A percentile compares a stretch with the other conserved stretches of the same genome.
Evolutionary conservation across 2,329 filamentous ascomycete genomes (phyloP).

Genomic region (Graphiopsis chlorocephala): DNA sequence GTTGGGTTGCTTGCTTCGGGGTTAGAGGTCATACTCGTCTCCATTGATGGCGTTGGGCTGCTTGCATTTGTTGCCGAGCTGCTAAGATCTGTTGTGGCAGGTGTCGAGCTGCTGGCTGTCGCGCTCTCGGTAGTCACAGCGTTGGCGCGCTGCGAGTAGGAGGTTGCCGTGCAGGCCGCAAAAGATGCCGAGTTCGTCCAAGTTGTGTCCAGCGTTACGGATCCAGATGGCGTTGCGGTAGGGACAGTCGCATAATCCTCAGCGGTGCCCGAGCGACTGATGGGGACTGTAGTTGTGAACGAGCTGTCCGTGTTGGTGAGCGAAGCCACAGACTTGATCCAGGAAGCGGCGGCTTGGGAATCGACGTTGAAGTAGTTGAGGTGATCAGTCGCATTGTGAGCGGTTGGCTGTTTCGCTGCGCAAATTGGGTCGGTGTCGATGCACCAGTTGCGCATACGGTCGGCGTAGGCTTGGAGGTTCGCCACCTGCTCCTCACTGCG

Average conservation of each 20-base stretch:
- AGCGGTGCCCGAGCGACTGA: conserved; percentile 16
- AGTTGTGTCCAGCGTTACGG: conserved; percentile 16
- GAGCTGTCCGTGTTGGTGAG: conserved; percentile 13
- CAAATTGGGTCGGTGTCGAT: conserved; percentile 41
- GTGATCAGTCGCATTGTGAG: conserved; percentile 30
- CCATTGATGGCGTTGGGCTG: neutral
- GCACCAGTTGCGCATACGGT: conserved; percentile 34
- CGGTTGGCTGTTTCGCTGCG: conserved; percentile 31
- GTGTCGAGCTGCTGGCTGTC: neutral
- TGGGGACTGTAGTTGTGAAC: conserved; percentile 17
- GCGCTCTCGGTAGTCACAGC: neutral
- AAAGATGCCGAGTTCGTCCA: conserved; percentile 15
- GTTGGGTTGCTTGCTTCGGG: neutral
- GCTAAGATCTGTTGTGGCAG: neutral
- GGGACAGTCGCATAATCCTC: conserved; percentile 19
- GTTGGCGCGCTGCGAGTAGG: neutral
- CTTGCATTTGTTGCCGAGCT: neutral
- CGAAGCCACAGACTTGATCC: conserved; percentile 26
- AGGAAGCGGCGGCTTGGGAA: conserved; percentile 26
- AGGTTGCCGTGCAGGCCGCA: conserved; percentile 15
- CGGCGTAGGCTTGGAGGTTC: conserved; percentile 16
- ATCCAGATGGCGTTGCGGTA: conserved; percentile 20
- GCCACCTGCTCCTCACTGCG: conserved; percentile 16
- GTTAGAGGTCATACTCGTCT: neutral
- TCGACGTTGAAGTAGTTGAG: conserved; percentile 40